Evolutionary conservation across 495 filamentous ascomycete species (phyloP), one percentile per base, ranked within the genome.

Genomic region (Entonaema liquescens): DNA sequence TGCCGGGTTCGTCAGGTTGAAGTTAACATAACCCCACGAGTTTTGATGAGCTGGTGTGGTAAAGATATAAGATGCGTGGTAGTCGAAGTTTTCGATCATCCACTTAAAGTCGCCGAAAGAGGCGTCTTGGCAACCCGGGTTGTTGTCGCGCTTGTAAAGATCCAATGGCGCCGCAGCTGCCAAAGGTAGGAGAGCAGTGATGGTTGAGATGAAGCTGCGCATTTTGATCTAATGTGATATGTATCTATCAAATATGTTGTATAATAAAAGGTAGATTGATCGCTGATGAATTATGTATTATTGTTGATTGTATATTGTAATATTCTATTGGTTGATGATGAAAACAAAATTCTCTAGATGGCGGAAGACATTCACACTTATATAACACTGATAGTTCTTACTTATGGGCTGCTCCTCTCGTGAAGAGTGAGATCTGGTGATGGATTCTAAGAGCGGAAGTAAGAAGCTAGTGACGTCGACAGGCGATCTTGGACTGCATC

Each of bases 1-100:
- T 33, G 78, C 80, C 26, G 79, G 76, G 79, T 83, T 83, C 65
- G 66, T 67, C 15, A 84, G 66, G 72, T 83, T 81, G 74, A 84
- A 83, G 59, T 73, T 72, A 50, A 79, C 80, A 55, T 74, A 74
- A 19, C 80, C 82, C 69, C 70, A 77, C 6, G 79, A 78, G 61
- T 79, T 82, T 56, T 84, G 82, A 70, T 84, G 81, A 3, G 82
- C 78, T 0, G 82, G 82, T 1, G 79, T 83, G 0, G 77, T 78
- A 77, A 82, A 84, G 62, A 75, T 70, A 72, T 79, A 82, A 17
- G 64, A 66, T 17, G 79, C 77, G 71, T 79, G 76, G 74, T 78
- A 84, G 62, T 77, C 75, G 62, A 84, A 79, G 65, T 61, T 54
- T 42, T 72, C 64, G 36, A 80, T 40, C 5, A 50, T 56, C 82